A percentile compares a stretch with the other conserved stretches of the same genome.
Evolutionary conservation across 2,329 filamentous ascomycete species (phyloP).

Genomic region (Penicillium hordei): DNA sequence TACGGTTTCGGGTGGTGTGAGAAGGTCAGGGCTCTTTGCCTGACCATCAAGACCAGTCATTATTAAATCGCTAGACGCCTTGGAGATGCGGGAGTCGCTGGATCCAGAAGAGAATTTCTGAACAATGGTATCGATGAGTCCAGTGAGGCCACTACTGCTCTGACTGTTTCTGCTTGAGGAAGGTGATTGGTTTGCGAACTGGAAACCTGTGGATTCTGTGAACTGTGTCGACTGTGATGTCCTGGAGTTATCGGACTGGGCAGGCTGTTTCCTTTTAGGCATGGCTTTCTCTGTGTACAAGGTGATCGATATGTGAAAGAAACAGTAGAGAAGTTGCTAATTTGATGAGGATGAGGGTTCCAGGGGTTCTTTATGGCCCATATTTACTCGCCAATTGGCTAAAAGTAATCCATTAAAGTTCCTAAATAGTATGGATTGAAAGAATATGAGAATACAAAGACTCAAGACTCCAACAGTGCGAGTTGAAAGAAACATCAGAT

Average conservation of each 20-base stretch:
- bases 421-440: not conserved
- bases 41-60: not conserved
- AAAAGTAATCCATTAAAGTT: not conserved
- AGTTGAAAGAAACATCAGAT: not conserved
- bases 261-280: not conserved
- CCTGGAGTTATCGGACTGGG: not conserved
- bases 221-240: not conserved
- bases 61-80: not conserved
- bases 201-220: not conserved
- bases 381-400: not conserved
- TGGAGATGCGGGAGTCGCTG: not conserved
- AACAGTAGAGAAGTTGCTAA: not conserved
- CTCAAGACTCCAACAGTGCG: not conserved
- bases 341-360: not conserved
- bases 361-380: not conserved
- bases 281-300: not conserved
- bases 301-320: not conserved
- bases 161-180: not conserved
- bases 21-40: not conserved
- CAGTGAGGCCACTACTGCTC: not conserved
- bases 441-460: not conserved
- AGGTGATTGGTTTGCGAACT: not conserved
- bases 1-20: not conserved
- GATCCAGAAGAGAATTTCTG: not conserved
- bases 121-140: not conserved